Evolutionary conservation across 257 asterid genomes (phyloP).

Genomic region (Capsicum chinense): DNA sequence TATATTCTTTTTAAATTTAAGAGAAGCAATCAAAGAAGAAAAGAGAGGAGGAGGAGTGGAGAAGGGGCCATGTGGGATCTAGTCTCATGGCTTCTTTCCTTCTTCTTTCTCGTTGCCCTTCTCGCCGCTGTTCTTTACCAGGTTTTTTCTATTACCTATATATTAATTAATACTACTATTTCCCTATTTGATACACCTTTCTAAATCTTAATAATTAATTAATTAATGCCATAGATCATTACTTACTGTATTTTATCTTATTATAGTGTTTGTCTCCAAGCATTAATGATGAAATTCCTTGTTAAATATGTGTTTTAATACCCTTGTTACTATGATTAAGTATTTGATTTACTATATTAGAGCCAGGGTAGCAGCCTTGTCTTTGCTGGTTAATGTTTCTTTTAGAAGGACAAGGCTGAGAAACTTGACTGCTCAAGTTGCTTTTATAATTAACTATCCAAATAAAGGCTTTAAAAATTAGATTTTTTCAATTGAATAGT

Average conservation of each 20-base stretch:
- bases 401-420: background rate
- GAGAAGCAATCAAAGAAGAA: too few species aligned
- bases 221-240: too few species aligned
- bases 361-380: background rate
- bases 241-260: too few species aligned
- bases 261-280: background rate
- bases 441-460: background rate
- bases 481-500: background rate
- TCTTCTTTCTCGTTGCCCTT: conserved; percentile 66
- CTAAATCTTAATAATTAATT: too few species aligned
- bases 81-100: conserved; percentile 79
- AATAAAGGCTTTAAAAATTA: background rate
- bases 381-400: too few species aligned
- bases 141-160: conserved; percentile 41
- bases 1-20: too few species aligned
- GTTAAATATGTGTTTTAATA: background rate
- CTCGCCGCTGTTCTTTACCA: conserved; percentile 72
- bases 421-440: background rate
- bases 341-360: background rate
- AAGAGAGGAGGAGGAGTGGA: background rate
- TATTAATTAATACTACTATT: background rate
- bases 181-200: too few species aligned
- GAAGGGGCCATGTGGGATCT: conserved; percentile 57
- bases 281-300: background rate
- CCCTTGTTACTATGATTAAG: background rate